Evolutionary conservation across 179 eudicot species (phyloP), one percentile per base, ranked within the genome.

Genomic region (Camellia oleifera): DNA sequence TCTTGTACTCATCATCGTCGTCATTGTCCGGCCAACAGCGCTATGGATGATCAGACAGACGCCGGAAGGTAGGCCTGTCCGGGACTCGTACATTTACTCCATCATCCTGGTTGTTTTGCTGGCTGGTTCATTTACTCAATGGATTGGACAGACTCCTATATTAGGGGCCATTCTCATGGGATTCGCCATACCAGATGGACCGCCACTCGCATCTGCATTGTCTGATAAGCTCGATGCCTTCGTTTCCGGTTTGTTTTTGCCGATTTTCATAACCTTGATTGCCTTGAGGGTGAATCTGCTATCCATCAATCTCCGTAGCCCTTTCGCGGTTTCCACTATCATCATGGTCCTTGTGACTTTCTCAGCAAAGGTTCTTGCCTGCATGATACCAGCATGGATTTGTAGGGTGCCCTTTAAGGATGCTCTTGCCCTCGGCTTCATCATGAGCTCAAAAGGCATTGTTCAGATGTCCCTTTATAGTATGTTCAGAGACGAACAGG

Each of bases 361-460:
- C 46, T 11, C 53, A 4, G 65, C 76, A 0, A 92, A 90, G 83
- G 58, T 84, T 54, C 0, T 62, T 0, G 74, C 81, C 1, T 81
- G 85, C 60, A 5, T 91, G 17, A 12, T 78, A 3, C 85, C 88
- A 15, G 89, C 89, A 1, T 60, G 83, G 17, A 77, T 56, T 75
- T 79, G 67, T 68, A 74, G 79, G 20, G 83, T 88, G 79, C 78
- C 83, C 20, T 42, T 86, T 5, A 63, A 44, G 17, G 97, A 92
- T 65, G 77, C 94, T 60, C 72, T 86, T 11, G 83, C 92, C 10
- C 92, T 91, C 32, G 83, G 85, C 57, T 82, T 86, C 50, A 87
- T 91, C 60, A 83, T 92, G 87, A 84, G 83, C 58, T 26, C 89
- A 42, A 89, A 85, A 85, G 93, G 97, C 60, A 18, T 86, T 13